Evolutionary conservation across 2,329 filamentous ascomycete species (phyloP).

Genomic region (Didymella sp.): DNA sequence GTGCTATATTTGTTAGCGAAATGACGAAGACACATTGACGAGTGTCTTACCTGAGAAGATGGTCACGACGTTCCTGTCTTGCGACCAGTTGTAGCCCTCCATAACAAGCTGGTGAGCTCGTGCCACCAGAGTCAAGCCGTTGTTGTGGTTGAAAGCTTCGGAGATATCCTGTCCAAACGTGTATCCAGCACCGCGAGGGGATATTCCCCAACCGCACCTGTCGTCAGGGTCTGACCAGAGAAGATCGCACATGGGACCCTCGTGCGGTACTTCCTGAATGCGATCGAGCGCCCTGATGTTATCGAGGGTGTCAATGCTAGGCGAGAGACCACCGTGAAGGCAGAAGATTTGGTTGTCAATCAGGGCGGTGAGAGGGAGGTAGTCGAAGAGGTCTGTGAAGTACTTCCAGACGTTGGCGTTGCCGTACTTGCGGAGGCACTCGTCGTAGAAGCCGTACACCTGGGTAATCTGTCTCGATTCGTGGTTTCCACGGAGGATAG

Average conservation of each 20-base stretch:
- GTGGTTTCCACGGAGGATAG: conserved; percentile 92
- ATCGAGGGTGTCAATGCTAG: conserved; percentile 76
- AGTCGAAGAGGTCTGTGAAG: conserved; percentile 80
- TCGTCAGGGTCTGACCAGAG: conserved; percentile 94
- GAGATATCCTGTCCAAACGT: conserved; percentile 97
- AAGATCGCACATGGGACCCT: conserved; percentile 78
- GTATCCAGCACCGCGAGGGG: conserved; percentile 90
- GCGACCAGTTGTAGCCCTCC: conserved; percentile 99
- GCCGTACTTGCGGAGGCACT: conserved; percentile 78
- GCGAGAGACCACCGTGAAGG: conserved; percentile 74
- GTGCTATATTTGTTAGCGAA: conserved; percentile 52
- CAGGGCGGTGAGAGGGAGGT: conserved; percentile 74
- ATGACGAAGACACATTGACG: background rate
- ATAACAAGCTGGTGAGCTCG: conserved; percentile 98
- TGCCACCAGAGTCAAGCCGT: conserved; percentile 92
- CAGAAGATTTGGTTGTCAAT: conserved; percentile 78
- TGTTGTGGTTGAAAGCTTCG: conserved; percentile 99
- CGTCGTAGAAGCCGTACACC: conserved; percentile 80
- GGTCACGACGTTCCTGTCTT: conserved; percentile 96
- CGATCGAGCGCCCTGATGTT: conserved; percentile 64
- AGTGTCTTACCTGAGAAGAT: conserved; percentile 74
- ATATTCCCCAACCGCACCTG: conserved; percentile 94
- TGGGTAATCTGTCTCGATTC: conserved; percentile 80
- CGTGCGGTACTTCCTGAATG: conserved; percentile 75
- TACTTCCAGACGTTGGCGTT: conserved; percentile 82